phyloP scores from a whole-genome alignment of 2,329 filamentous ascomycete species.

The Onygenales sp. region DNA sequence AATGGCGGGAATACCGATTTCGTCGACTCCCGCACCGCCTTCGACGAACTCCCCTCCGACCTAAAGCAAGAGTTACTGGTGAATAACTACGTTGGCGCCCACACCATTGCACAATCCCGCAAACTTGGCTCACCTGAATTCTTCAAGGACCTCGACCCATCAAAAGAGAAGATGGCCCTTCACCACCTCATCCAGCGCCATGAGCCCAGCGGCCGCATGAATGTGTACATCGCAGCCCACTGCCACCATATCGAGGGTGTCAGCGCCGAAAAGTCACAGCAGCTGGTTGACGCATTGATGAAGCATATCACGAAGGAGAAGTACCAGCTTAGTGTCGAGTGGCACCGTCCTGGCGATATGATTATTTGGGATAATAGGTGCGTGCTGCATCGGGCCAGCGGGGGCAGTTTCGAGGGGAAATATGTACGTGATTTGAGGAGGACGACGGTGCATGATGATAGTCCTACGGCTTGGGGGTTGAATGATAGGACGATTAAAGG shows the following conservation, averaged over 20 bases:
- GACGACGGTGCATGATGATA: conserved; percentile 46
- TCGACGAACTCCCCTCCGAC: conserved; percentile 33
- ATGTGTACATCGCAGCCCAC: conserved; percentile 46
- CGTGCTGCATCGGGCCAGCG: conserved; percentile 45
- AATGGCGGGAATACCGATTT: conserved; percentile 45
- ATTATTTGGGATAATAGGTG: conserved; percentile 52
- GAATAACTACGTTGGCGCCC: conserved; percentile 39
- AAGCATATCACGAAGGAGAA: conserved; percentile 40
- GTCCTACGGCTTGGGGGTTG: conserved; percentile 33
- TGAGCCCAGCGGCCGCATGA: conserved; percentile 42
- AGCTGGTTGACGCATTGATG: conserved; percentile 28
- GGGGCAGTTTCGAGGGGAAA: conserved; percentile 40
- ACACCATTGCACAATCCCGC: conserved; percentile 44
- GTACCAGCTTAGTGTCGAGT: conserved; percentile 39
- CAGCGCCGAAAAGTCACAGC: conserved; percentile 23
- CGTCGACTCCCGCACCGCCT: conserved; percentile 45
- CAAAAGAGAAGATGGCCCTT: conserved; percentile 28
- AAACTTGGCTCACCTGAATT: conserved; percentile 43
- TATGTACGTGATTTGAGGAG: conserved; percentile 46
- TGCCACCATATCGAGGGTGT: conserved; percentile 44
- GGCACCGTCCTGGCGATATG: conserved; percentile 42
- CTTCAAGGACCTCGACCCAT: conserved; percentile 38
- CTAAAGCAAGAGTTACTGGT: conserved; percentile 28
- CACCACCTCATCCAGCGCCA: conserved; percentile 45
- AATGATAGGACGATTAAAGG: conserved; percentile 17